These are phyloP conservation scores for Paramecium primaurelia DNA, from an alignment of 73 alveolate genomes.

Conservation along the genomic window DNA sequence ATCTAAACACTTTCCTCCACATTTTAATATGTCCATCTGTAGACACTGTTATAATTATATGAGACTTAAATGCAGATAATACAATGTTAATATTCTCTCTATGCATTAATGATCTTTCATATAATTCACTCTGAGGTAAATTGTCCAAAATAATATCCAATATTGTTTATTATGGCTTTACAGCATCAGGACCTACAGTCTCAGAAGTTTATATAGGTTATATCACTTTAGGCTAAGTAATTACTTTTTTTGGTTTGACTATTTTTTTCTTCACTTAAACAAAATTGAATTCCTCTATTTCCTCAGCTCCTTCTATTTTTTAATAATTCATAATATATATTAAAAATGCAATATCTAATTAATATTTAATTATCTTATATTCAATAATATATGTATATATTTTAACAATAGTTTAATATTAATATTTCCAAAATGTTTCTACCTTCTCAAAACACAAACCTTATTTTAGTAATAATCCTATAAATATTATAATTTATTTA, in stretches of 20 bases:
- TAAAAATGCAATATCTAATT: no score
- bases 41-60: slow-evolving; percentile 81
- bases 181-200: neutral
- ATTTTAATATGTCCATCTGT: slow-evolving; percentile 89
- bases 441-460: no score
- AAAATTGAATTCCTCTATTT: neutral
- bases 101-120: slow-evolving; percentile 81
- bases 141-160: slow-evolving; percentile 45
- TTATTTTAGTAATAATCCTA: no score
- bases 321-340: neutral
- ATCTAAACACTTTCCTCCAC: slow-evolving; percentile 86
- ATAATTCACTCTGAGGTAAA: slow-evolving; percentile 77
- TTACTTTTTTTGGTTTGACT: neutral
- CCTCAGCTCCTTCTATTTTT: neutral
- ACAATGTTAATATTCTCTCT: slow-evolving; percentile 70
- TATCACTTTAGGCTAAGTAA: neutral
- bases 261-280: neutral
- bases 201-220: neutral
- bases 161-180: neutral
- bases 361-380: no score
- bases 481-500: no score
- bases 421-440: neutral
- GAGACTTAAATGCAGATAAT: slow-evolving; percentile 69
- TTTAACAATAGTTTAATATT: no score
- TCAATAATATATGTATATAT: no score